These are phyloP conservation scores for Fusarium abutilonis DNA, from an alignment of 2,329 filamentous ascomycete genomes.

Conservation along the genomic window DNA sequence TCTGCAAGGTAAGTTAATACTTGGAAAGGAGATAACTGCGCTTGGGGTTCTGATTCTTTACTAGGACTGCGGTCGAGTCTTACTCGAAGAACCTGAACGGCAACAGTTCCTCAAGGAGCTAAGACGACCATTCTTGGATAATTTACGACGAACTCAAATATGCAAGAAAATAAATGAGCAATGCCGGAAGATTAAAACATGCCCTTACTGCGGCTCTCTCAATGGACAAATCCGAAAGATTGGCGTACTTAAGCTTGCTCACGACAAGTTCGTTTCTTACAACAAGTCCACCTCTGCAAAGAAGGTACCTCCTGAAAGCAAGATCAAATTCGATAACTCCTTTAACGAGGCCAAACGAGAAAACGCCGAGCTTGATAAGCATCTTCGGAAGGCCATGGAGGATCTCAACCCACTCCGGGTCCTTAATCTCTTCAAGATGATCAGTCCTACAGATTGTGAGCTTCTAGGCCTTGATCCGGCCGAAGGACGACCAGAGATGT, in stretches of 20 bases:
- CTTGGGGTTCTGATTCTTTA: constrained; percentile 12
- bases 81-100: constrained; percentile 83
- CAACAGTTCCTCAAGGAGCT: constrained; percentile 81
- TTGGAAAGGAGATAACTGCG: background rate
- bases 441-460: constrained; percentile 87
- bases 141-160: constrained; percentile 82
- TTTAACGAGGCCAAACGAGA: constrained; percentile 81
- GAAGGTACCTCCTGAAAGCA: constrained; percentile 83
- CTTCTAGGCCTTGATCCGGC: constrained; percentile 86
- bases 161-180: constrained; percentile 89
- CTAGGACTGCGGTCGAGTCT: constrained; percentile 80
- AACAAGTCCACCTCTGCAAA: constrained; percentile 88
- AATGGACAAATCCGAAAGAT: constrained; percentile 95
- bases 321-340: constrained; percentile 85
- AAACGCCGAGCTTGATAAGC: constrained; percentile 87
- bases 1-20: constrained; percentile 75
- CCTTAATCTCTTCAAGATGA: constrained; percentile 89
- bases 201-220: constrained; percentile 80
- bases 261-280: constrained; percentile 90
- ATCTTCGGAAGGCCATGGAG: constrained; percentile 90
- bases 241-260: constrained; percentile 89
- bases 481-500: constrained; percentile 93
- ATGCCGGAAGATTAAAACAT: constrained; percentile 86
- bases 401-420: constrained; percentile 91
- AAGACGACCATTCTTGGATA: constrained; percentile 84